phyloP scores from a whole-genome alignment of 306 rosid species.

The Quercus wislizeni region DNA sequence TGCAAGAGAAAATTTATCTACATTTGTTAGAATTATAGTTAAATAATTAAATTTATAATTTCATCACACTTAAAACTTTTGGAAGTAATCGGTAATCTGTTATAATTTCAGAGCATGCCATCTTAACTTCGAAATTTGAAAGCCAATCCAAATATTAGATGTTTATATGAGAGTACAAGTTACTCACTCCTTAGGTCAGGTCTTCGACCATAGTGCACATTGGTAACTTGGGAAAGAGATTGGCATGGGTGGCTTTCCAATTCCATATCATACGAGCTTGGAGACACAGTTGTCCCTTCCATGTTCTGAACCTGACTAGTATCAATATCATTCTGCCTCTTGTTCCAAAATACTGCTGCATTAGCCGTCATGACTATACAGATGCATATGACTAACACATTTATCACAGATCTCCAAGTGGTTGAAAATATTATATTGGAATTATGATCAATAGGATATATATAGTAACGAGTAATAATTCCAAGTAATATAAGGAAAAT shows the following conservation, averaged over 20 bases:
- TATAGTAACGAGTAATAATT: conserved; percentile 38
- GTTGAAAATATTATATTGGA: conserved; percentile 34
- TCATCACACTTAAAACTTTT: accelerated
- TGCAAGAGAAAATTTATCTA: conserved; percentile 4
- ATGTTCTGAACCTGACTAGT: conserved; percentile 43
- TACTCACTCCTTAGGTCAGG: conserved; percentile 65
- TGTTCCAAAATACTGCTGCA: conserved; percentile 49
- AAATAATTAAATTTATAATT: no score
- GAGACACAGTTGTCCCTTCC: conserved; percentile 33
- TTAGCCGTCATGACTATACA: conserved; percentile 38
- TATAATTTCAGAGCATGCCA: no score
- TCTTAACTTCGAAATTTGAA: no score
- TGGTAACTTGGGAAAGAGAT: conserved; percentile 42
- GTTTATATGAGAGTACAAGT: neutral
- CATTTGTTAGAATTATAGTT: no score
- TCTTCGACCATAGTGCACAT: conserved; percentile 59
- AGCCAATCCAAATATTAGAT: neutral
- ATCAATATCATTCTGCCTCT: conserved; percentile 30
- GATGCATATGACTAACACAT: conserved; percentile 43
- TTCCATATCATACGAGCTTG: conserved; percentile 42
- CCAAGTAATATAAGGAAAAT: conserved; percentile 49
- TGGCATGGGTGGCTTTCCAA: conserved; percentile 60
- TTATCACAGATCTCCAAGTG: conserved; percentile 33
- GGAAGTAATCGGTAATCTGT: no score
- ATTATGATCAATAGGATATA: conserved; percentile 60